Evolutionary conservation across 2,329 filamentous ascomycete species (phyloP).

Genomic region (Dendrostoma leiphaemia): DNA sequence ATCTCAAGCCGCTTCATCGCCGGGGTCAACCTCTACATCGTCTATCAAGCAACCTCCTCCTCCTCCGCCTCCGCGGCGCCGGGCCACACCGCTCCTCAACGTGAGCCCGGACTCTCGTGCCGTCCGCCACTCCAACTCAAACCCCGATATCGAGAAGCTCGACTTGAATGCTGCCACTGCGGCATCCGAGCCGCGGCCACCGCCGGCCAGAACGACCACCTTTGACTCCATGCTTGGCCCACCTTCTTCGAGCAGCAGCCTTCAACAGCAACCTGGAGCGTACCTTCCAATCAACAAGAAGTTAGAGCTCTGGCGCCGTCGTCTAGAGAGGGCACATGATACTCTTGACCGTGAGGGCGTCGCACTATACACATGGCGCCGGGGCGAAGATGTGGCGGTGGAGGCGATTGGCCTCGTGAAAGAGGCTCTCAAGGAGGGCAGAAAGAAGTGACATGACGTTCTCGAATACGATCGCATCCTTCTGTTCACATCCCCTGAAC

Average conservation of each 20-base stretch:
- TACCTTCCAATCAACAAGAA: conserved; percentile 56
- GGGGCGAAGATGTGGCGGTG: conserved; percentile 65
- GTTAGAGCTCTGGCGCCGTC: conserved; percentile 68
- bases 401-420: conserved; percentile 66
- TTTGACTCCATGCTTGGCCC: conserved; percentile 18
- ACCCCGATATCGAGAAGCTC: conserved; percentile 31
- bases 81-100: conserved; percentile 37
- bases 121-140: conserved; percentile 37
- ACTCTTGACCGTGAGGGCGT: conserved; percentile 64
- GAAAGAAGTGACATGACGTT: conserved; percentile 19
- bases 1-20: conserved; percentile 2
- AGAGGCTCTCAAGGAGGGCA: conserved; percentile 45
- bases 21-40: conserved; percentile 10
- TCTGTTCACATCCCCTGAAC: too few species aligned
- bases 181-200: conserved; percentile 21
- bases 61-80: conserved; percentile 46
- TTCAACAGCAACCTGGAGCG: conserved; percentile 18
- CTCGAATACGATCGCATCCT: too few species aligned
- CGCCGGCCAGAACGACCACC: conserved; percentile 7
- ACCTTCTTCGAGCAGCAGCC: conserved; percentile 23
- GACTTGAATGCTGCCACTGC: conserved; percentile 28
- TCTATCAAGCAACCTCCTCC: conserved; percentile 31
- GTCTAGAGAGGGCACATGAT: conserved; percentile 64
- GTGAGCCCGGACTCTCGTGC: conserved; percentile 30
- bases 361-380: conserved; percentile 69